These are phyloP conservation scores for Maudiozyma humilis DNA, from an alignment of 1,139 yeast species.

Conservation along the genomic window DNA sequence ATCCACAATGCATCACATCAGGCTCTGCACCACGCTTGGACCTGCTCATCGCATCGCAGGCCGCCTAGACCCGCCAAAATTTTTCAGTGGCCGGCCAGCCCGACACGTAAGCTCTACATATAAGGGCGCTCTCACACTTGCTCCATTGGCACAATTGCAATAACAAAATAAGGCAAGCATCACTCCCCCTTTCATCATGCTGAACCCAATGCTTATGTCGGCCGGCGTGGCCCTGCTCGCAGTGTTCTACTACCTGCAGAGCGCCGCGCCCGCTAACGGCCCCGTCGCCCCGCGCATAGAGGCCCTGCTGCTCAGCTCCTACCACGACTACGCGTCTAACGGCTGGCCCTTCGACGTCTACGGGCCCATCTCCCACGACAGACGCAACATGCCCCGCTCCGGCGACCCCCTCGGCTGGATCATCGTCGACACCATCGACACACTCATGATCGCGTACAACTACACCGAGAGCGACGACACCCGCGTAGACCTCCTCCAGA, in stretches of 20 bases:
- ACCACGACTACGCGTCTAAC: constrained; percentile 67
- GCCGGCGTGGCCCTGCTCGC: constrained; percentile 2
- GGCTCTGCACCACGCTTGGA: too few relatives aligned
- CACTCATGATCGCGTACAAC: constrained; percentile 74
- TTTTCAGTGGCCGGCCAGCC: too few relatives aligned
- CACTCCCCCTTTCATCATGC: too few relatives aligned
- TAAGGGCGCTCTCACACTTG: too few relatives aligned
- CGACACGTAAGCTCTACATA: too few relatives aligned
- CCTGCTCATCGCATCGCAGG: too few relatives aligned
- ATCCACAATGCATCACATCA: too few relatives aligned
- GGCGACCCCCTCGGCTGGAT: constrained; percentile 94
- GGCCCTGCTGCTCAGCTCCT: constrained; percentile 59
- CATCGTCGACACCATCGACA: constrained; percentile 82
- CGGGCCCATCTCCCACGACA: constrained; percentile 49
- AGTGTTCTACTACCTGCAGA: constrained; percentile 5
- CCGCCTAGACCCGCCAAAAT: too few relatives aligned
- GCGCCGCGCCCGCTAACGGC: constrained; percentile 4
- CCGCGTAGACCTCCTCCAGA: constrained; percentile 60
- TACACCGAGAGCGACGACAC: constrained; percentile 45
- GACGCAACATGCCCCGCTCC: constrained; percentile 52
- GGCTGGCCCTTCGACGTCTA: constrained; percentile 83
- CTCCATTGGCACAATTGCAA: too few relatives aligned
- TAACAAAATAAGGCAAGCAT: too few relatives aligned
- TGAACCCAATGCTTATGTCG: constrained; percentile 2
- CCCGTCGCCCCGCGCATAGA: constrained; percentile 20